Conservation (phyloP, 2,329 filamentous ascomycete genomes). For the Madurella mycetomatis region DNA sequence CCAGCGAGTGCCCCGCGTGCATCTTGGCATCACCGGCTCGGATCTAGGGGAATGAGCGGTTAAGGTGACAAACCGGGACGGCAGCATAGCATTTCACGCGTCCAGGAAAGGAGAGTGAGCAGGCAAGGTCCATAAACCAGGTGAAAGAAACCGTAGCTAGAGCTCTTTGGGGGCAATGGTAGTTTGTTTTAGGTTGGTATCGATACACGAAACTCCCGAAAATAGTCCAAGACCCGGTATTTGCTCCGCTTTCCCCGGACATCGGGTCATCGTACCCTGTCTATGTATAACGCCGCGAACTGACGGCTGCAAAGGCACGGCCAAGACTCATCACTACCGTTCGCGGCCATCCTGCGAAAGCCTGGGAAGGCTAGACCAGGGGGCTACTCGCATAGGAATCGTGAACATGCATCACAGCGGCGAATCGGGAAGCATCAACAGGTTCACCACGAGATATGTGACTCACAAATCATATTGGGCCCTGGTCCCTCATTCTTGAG, state of each 20-base stretch:
- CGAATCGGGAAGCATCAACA: background rate
- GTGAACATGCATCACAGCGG: background rate
- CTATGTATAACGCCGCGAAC: too few species aligned
- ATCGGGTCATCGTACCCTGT: too few species aligned
- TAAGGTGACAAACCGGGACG: background rate
- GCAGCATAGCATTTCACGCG: background rate
- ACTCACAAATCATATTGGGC: background rate
- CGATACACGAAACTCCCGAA: too few species aligned
- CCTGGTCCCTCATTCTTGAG: constrained; percentile 2
- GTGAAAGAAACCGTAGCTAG: too few species aligned
- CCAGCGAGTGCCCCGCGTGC: constrained; percentile 32
- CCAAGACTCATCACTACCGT: background rate
- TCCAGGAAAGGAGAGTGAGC: too few species aligned
- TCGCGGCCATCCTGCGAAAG: background rate
- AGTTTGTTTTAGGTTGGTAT: too few species aligned
- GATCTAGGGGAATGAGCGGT: background rate
- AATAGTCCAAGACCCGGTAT: too few species aligned
- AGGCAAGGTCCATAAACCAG: too few species aligned
- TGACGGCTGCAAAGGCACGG: too few species aligned
- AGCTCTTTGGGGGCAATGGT: too few species aligned
- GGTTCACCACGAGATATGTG: background rate
- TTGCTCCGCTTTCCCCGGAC: too few species aligned
- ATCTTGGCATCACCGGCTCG: constrained; percentile 24
- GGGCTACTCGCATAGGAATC: background rate
- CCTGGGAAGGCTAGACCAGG: background rate